Evolutionary conservation across 495 filamentous ascomycete genomes (phyloP), one percentile per base, ranked within the genome.

Genomic region (Rhizodiscina lignyota): DNA sequence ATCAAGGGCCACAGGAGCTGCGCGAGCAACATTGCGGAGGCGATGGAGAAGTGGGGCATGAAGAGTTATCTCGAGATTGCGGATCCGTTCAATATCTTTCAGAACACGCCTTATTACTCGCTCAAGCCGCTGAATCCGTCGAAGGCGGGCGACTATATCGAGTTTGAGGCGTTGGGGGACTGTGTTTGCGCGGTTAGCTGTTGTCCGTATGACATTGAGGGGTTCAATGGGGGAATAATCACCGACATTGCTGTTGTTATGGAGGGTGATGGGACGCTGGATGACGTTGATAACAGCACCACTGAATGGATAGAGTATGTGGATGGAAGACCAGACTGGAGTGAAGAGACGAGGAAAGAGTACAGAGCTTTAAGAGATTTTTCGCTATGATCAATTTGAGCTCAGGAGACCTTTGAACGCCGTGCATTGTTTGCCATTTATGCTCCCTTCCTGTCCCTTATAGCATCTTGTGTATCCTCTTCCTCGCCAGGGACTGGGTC

Each of bases 71-170:
- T 57, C 3, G 53, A 51, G 18, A 49, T 45, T 17, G 50, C 55
- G 21, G 55, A 58, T 44, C 56, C 56, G 19, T 55, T 51, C 26
- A 56, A 53, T 42, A 32, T 52, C 13, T 55, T 60, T 38, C 56
- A 60, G 39, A 60, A 60, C 39, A 58, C 56, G 18, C 56, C 56
- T 18, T 47, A 54, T 30, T 56, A 56, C 35, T 42, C 43, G n/a
- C 30, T 60, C 13, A 60, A 60, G 47, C 37, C 38, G 21, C 34
- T 60, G 29, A 43, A 42, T 4, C 43, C 38, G 30, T 55, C 51
- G 30, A 51, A 42, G 41, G 38, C 55, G 8, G 56, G 56, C 6
- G 56, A 60, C 42, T 56, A 44, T 39, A 45, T 60, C 23, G 51
- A 58, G 39, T 56, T 60, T 35, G 46, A 56, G 41, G 56, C 53